Evolutionary conservation across 345 rosid species (phyloP).

Genomic region (Acer negundo): DNA sequence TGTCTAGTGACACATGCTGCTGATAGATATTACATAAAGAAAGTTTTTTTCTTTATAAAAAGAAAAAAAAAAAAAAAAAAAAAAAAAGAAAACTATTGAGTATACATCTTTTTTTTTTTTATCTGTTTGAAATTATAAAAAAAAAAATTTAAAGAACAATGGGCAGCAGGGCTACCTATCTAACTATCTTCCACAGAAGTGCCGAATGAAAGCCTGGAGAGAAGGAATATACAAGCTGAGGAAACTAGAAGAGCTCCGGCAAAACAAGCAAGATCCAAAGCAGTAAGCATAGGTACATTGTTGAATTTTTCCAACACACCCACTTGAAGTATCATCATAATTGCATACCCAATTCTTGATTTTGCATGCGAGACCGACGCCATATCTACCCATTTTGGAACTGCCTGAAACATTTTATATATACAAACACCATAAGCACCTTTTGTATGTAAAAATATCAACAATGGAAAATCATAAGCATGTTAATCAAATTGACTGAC

Average conservation of each 20-base stretch:
- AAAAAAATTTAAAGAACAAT: neutral
- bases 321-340: conserved; percentile 72
- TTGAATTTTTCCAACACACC: conserved; percentile 70
- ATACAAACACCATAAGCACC: neutral
- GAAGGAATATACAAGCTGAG: conserved; percentile 58
- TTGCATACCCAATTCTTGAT: conserved; percentile 66
- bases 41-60: neutral
- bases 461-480: neutral
- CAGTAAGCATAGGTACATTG: conserved; percentile 44
- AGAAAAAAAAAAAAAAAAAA: neutral
- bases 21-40: neutral
- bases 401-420: conserved; percentile 33
- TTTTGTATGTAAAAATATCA: neutral
- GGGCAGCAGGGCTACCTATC: conserved; percentile 7
- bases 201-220: conserved; percentile 50
- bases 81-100: neutral
- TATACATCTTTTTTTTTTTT: neutral
- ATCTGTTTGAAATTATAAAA: neutral
- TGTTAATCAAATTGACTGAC: conserved; percentile 18
- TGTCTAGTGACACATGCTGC: neutral
- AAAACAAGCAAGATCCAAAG: conserved; percentile 70
- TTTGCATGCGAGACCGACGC: conserved; percentile 62
- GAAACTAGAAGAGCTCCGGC: conserved; percentile 60
- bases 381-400: conserved; percentile 55
- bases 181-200: conserved; percentile 5